Evolutionary conservation across 2,329 filamentous ascomycete species (phyloP).

Genomic region (Aquanectria penicillioides): DNA sequence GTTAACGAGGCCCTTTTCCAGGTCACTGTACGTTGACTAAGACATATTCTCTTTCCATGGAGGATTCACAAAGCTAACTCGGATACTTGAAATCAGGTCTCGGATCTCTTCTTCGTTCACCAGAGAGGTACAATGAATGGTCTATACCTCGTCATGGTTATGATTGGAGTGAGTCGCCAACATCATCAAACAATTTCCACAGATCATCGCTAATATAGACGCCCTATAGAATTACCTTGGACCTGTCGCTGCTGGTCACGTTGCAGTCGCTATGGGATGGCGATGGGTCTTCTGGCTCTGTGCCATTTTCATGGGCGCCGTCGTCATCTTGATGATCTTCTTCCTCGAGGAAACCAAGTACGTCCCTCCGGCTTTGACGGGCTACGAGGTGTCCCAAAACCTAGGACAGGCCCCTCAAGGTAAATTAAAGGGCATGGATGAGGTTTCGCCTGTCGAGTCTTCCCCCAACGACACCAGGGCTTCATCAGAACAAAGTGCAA

Average conservation of each 20-base stretch:
- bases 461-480: background rate
- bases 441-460: background rate
- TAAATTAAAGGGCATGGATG: background rate
- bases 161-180: constrained; percentile 30
- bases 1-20: constrained; percentile 51
- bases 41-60: too few relatives aligned
- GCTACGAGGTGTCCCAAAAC: background rate
- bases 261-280: constrained; percentile 22
- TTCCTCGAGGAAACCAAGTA: constrained; percentile 23
- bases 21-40: constrained; percentile 41
- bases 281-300: constrained; percentile 21
- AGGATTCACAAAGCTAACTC: background rate
- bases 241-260: constrained; percentile 26
- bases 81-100: constrained; percentile 1
- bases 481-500: background rate
- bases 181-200: too few relatives aligned
- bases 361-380: background rate
- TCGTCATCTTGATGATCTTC: constrained; percentile 16
- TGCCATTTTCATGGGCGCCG: constrained; percentile 12
- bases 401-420: background rate
- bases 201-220: background rate
- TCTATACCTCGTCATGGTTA: constrained; percentile 28
- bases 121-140: constrained; percentile 45
- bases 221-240: constrained; percentile 29
- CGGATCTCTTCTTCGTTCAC: constrained; percentile 45